Evolutionary conservation across 2,329 filamentous ascomycete species (phyloP), one percentile per base, ranked within the genome.

Genomic region (Thielaviopsis punctulata): DNA sequence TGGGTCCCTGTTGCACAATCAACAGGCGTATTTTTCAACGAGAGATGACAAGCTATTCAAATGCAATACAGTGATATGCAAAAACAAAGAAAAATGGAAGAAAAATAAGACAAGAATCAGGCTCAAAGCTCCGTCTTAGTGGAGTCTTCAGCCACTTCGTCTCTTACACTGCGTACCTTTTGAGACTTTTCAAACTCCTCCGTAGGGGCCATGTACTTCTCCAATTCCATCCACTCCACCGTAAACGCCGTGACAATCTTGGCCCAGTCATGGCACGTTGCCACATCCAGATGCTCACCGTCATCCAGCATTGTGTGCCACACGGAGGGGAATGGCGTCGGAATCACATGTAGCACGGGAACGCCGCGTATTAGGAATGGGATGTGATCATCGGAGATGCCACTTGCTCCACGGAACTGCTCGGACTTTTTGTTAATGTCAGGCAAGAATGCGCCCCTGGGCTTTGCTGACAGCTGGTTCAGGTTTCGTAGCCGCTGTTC

Each of bases 301-400:
- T 95, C 82, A 62, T 98, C 92, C 0, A 80, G 69, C 60, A 88
- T 79, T 1, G 73, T 82, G 67, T 98, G 92, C 92, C 92, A 98
- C 1, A 93, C 84, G 0, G 58, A 45, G 0, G 89, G 89, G 62
- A 96, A 96, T 0, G 82, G 82, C 3, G 71, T 73, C 0, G 90
- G 87, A 53, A 98, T 96, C 23, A 98, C 66, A 66, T 98, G 92
- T 54, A 98, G 65, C 15, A 96, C 74, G 24, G 93, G 82, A 0
- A 96, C 90, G 1, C 92, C 92, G 33, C 86, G 77, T 33, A 70
- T 70, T 73, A 96, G 79, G 60, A 98, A 98, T 0, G 92, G 92
- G 4, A 95, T 65, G 63, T 98, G 92, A 61, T 98, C 92, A 62
- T 98, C 92, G 57, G 80, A 73, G 9, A 95, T 77, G 51, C 62